Evolutionary conservation across 2,329 filamentous ascomycete species (phyloP).

Genomic region (Ophiobolus disseminans): DNA sequence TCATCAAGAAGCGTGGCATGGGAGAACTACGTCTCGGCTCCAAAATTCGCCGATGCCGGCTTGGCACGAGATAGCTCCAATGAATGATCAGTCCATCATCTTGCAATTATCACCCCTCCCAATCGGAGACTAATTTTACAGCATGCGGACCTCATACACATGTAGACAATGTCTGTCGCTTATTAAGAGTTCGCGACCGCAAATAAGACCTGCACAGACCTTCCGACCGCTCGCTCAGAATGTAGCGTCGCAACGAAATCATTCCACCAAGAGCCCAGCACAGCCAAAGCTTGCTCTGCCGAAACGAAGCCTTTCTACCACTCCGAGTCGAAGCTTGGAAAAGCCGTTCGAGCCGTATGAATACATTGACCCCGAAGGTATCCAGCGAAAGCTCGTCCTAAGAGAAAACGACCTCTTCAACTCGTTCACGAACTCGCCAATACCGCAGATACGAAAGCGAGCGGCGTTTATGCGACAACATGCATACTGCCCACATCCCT

Average conservation of each 20-base stretch:
- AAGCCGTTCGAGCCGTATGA: slow-evolving; percentile 44
- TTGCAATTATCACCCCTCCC: slow-evolving; percentile 5
- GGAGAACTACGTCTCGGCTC: slow-evolving; percentile 12
- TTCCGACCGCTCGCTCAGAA: slow-evolving; percentile 35
- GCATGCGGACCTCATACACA: slow-evolving; percentile 50
- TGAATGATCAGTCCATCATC: slow-evolving; percentile 22
- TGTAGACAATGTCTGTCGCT: slow-evolving; percentile 50
- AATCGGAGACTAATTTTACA: slow-evolving; percentile 24
- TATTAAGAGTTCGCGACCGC: slow-evolving; percentile 39
- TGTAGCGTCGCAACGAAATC: slow-evolving; percentile 33
- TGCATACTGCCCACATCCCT: slow-evolving; percentile 90
- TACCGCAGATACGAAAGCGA: slow-evolving; percentile 83
- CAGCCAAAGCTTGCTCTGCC: slow-evolving; percentile 33
- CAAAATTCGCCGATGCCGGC: slow-evolving; percentile 20
- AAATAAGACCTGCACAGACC: slow-evolving; percentile 31
- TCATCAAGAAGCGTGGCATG: too few relatives aligned
- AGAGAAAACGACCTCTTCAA: slow-evolving; percentile 88
- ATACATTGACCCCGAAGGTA: slow-evolving; percentile 45
- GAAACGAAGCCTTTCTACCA: slow-evolving; percentile 40
- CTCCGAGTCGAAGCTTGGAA: slow-evolving; percentile 33
- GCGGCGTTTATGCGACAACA: slow-evolving; percentile 92
- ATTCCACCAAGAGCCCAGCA: slow-evolving; percentile 42
- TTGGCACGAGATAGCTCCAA: slow-evolving; percentile 25
- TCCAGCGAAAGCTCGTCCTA: slow-evolving; percentile 57
- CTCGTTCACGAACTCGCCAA: slow-evolving; percentile 85